Conservation (phyloP, 345 rosid genomes). For the Punica granatum region DNA sequence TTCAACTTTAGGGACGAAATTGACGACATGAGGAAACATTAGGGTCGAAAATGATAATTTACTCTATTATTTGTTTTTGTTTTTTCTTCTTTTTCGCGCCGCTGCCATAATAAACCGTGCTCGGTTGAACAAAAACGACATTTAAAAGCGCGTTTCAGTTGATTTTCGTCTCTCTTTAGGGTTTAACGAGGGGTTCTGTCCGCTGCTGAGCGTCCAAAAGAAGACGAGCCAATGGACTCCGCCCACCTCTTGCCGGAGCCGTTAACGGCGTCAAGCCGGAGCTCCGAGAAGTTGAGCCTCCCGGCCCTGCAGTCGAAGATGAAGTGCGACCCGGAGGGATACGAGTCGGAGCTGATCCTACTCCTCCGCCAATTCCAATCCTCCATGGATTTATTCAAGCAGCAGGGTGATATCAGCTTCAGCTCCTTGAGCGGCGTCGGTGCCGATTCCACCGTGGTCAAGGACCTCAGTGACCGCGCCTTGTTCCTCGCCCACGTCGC, state of each 20-base stretch:
- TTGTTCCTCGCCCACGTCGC: constrained; percentile 77
- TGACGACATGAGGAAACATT: no score
- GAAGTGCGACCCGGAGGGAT: constrained; percentile 86
- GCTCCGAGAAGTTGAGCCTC: constrained; percentile 69
- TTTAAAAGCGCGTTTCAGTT: background rate
- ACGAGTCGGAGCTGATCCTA: constrained; percentile 56
- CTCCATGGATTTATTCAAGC: constrained; percentile 71
- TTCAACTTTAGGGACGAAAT: no score
- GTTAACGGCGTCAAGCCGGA: constrained; percentile 65
- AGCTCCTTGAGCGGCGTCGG: constrained; percentile 55
- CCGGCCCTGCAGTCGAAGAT: constrained; percentile 68
- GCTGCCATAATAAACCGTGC: no score
- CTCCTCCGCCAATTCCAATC: constrained; percentile 73
- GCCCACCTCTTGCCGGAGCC: constrained; percentile 35
- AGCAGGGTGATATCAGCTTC: constrained; percentile 71
- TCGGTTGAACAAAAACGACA: no score
- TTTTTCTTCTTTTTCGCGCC: no score
- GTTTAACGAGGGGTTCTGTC: no score
- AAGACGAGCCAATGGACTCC: constrained; percentile 18
- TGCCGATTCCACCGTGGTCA: constrained; percentile 56
- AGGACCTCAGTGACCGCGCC: constrained; percentile 74
- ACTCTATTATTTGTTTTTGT: no score
- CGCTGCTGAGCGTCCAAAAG: background rate
- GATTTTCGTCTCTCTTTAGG: background rate
- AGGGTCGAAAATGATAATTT: no score